A percentile compares a stretch with the other conserved stretches of the same genome.
These are phyloP conservation scores for Suhomyces chickasaworum DNA, from an alignment of 1,139 yeast species.

Conservation along the genomic window DNA sequence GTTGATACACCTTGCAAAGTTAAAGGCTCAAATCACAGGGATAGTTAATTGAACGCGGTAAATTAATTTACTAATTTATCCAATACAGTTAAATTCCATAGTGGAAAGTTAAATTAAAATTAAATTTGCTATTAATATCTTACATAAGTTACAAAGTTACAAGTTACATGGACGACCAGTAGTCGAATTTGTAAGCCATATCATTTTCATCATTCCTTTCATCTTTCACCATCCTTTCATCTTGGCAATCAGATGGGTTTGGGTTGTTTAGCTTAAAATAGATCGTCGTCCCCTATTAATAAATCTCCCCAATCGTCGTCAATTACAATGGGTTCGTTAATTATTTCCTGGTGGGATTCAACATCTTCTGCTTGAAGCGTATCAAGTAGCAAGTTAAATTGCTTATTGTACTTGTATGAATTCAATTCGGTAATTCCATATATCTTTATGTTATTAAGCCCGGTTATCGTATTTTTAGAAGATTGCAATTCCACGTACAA, in stretches of 20 bases:
- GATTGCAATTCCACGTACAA: constrained; percentile 37
- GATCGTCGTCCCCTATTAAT: constrained; percentile 10
- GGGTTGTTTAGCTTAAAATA: neutral
- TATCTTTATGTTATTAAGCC: constrained; percentile 34
- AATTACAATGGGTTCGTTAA: neutral
- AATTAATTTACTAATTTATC: neutral
- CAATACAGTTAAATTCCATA: neutral
- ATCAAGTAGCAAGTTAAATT: constrained; percentile 22
- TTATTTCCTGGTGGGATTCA: constrained; percentile 6
- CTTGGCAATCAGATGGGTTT: neutral
- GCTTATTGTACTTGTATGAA: constrained; percentile 30
- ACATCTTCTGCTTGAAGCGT: constrained; percentile 12
- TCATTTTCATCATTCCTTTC: no score
- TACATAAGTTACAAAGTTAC: constrained; percentile 2
- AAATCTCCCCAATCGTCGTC: constrained; percentile 9
- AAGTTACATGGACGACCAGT: constrained; percentile 4
- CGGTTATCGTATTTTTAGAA: constrained; percentile 21
- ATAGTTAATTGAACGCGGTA: neutral
- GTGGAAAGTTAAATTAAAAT: no score
- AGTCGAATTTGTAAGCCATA: neutral
- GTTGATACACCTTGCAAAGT: neutral
- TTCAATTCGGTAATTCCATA: constrained; percentile 42
- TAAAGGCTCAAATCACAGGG: neutral
- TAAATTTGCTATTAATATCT: constrained; percentile 1
- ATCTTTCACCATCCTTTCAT: no score